phyloP scores from a whole-genome alignment of 1,284 basidiomycete species.

The Trametes sp. region DNA sequence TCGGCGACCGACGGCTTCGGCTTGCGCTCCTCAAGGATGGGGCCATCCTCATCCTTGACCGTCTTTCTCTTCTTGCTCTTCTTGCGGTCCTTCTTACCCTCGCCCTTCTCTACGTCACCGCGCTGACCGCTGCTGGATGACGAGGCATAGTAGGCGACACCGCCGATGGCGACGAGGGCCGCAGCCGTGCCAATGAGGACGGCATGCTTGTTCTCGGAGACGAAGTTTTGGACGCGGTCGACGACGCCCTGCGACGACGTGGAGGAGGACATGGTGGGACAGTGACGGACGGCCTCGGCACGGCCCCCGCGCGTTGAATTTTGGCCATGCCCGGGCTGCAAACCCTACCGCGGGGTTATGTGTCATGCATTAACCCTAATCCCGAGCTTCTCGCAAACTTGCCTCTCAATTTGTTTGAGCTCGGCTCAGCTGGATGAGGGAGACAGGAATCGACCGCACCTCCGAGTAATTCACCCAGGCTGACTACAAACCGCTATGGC shows the following conservation, averaged over 20 bases:
- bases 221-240: conserved; percentile 74
- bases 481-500: conserved; percentile 33
- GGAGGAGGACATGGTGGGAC: conserved; percentile 44
- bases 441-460: not conserved
- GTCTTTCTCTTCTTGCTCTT: conserved; percentile 73
- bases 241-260: conserved; percentile 47
- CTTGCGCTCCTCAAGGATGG: conserved; percentile 77
- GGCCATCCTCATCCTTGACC: conserved; percentile 63
- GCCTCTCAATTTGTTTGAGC: not conserved
- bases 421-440: not conserved
- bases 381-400: not conserved
- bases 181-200: conserved; percentile 74
- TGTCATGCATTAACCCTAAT: conserved; percentile 17
- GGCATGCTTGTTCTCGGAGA: conserved; percentile 78
- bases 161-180: conserved; percentile 77
- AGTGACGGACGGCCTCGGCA: conserved; percentile 34
- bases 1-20: conserved; percentile 47
- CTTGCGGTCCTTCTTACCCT: conserved; percentile 60
- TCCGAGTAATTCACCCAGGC: not conserved
- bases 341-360: conserved; percentile 22
- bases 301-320: conserved; percentile 20
- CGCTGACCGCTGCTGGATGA: conserved; percentile 49
- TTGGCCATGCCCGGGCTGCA: conserved; percentile 6
- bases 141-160: conserved; percentile 80
- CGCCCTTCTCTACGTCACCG: conserved; percentile 57